Evolutionary conservation across 352 stramenopile genomes (phyloP), one percentile per base, ranked within the genome.

Genomic region (Pythium coloratum): DNA sequence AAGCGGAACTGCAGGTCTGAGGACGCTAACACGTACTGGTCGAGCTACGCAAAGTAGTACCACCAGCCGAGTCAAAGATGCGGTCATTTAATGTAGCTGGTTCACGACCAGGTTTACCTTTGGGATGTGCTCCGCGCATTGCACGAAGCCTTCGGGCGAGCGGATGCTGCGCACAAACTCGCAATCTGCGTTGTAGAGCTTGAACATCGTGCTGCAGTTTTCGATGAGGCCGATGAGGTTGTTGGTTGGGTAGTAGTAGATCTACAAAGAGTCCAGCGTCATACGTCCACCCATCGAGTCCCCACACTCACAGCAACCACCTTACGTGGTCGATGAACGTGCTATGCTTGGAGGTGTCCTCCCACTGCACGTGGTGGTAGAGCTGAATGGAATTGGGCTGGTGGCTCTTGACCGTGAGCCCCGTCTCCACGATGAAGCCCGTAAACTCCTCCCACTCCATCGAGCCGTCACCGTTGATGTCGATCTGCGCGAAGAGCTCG

Each of bases 391-490:
- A 93, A 70, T 93, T 91, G 62, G 83, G 88, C 59, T 94, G 84
- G 67, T 94, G 87, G 69, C 74, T 92, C 62, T 93, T 92, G 51
- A 81, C 79, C 6, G 81, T 89, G 38, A 94, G 77, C 12, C 88
- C 90, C 51, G 84, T 95, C 59, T 97, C 90, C 33, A 97, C 90
- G 60, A 97, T 95, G 73, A 95, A 96, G 14, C 79, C 90, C 55
- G 89, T 97, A 65, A 97, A 97, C 69, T 97, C 90, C 59, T 96
- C 89, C 90, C 90, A 97, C 69, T 97, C 89, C 86, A 96, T 93
- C n/a, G 86, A 91, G 3, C 88, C 89, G 67, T 97, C 89, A 53
- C 86, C 89, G 59, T 97, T 96, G 66, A 97, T 93, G 70, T 97
- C 90, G 58, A 97, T 96, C 70, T 97, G 88, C 26, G 86, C 89